Evolutionary conservation across 2,329 filamentous ascomycete genomes (phyloP).

Genomic region (Alternaria arbusti): DNA sequence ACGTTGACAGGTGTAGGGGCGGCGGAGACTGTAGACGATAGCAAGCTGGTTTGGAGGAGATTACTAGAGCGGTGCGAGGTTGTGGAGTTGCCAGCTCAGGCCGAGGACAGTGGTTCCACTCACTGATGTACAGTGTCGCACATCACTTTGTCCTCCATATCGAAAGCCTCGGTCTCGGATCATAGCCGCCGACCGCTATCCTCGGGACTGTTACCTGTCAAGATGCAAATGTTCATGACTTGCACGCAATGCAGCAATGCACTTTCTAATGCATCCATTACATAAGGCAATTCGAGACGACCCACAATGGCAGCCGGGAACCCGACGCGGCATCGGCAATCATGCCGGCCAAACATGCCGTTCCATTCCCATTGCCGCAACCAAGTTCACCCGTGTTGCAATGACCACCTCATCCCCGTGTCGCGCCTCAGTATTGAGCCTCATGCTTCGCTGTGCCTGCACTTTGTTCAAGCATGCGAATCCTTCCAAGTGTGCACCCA

Average conservation of each 20-base stretch:
- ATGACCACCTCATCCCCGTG: neutral
- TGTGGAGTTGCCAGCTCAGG: neutral
- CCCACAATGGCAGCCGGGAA: neutral
- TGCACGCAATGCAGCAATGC: neutral
- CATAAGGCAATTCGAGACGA: neutral
- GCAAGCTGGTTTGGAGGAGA: constrained; percentile 23
- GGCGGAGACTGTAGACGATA: constrained; percentile 14
- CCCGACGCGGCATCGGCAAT: neutral
- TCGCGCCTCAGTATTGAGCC: neutral
- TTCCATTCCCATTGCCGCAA: neutral
- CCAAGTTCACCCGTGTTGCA: neutral
- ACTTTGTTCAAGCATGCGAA: neutral
- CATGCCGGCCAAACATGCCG: neutral
- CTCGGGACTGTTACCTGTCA: neutral
- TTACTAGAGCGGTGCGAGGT: constrained; percentile 17
- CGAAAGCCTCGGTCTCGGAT: neutral
- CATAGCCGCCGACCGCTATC: neutral
- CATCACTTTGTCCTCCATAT: neutral
- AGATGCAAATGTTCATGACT: neutral
- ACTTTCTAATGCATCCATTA: neutral
- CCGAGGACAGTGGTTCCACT: neutral
- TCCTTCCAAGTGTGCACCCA: neutral
- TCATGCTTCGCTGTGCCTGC: neutral
- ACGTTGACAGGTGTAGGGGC: constrained; percentile 40
- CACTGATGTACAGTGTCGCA: neutral